A percentile compares a stretch with the other conserved stretches of the same genome.
Conservation (phyloP, 148 eudicot species). For the Nepenthes gracilis region DNA sequence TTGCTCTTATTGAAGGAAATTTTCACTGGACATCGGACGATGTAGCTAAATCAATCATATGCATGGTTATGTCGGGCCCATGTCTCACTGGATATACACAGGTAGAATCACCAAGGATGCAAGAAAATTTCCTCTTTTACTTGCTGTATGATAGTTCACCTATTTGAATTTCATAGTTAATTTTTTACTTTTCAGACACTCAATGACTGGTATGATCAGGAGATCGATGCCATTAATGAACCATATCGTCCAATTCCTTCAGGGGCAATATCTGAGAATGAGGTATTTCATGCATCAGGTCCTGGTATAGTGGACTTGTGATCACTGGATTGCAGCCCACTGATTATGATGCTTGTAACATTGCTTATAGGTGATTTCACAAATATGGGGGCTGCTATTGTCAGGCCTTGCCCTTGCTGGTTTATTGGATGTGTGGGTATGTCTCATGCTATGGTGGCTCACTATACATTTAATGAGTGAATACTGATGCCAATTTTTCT, state of each 20-base stretch:
- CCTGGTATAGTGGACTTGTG: no score
- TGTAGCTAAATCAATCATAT: conserved; percentile 81
- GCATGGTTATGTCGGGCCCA: conserved; percentile 97
- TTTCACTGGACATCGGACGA: conserved; percentile 86
- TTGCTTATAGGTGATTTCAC: conserved; percentile 68
- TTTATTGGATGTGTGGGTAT: conserved; percentile 80
- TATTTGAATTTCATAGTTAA: conserved; percentile 6
- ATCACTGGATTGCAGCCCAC: no score
- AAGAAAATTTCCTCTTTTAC: conserved; percentile 6
- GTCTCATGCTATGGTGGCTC: conserved; percentile 13
- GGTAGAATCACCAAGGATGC: conserved; percentile 25
- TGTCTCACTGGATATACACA: conserved; percentile 92
- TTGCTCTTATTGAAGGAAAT: conserved; percentile 38
- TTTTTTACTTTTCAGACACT: conserved; percentile 44
- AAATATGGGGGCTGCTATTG: conserved; percentile 84
- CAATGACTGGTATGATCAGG: conserved; percentile 98
- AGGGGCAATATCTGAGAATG: conserved; percentile 81
- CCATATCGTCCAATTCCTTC: conserved; percentile 98
- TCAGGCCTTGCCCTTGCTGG: conserved; percentile 88
- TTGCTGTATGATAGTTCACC: conserved; percentile 6
- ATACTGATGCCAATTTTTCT: conserved; percentile 1
- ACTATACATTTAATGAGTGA: background rate
- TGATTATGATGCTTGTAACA: conserved; percentile 1
- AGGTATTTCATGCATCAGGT: conserved; percentile 24
- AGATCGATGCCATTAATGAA: conserved; percentile 93